Base-by-base conservation (phyloP, 2,329 filamentous ascomycete species). In the Volutella citrinella region DNA sequence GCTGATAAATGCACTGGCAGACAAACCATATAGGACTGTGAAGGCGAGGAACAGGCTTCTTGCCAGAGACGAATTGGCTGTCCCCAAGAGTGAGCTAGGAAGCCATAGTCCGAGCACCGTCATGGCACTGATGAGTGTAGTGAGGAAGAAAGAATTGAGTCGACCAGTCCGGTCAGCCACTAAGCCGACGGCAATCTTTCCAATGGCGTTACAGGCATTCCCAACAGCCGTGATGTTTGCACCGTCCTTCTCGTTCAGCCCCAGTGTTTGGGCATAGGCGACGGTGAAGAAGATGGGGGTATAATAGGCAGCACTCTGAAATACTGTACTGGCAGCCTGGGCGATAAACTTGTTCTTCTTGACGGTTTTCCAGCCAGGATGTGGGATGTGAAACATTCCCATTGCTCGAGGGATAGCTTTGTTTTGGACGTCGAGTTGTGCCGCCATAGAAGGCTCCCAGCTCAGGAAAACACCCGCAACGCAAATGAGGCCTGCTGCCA, bases 141-240 rank as follows among this genome's bases (percentile, higher is more conserved):
- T 14, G 11, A 27, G 24, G 24, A 27, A 13, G n/a, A 27, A 27
- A 8, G 24, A 27, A 13, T 27, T 27, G 13, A 27, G n/a, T 15
- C 24, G 12, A 8, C 24, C 24, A 10, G 13, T 10, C 24, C 24
- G 10, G n/a, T 27, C 24, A 12, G 24, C 24, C 8, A 13, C 15
- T 12, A 27, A 27, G 11, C 24, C 24, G 13, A 27, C 24, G 15
- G 24, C 12, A 10, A 16, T 27, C 14, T 27, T 27, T 14, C 16
- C 18, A 27, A 10, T 27, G 23, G 12, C 15, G 25, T 16, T 27
- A 26, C 36, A 35, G 9, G 39, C 39, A 20, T 42, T 42, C 15
- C 36, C 39, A 7, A 39, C 27, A 7, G 39, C 39, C 11, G 30
- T 32, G 10, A 42, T 29, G 21, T 38, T 42, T 6, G 40, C 32